These are phyloP conservation scores for Mycosphaerella sp. DNA, from an alignment of 2,329 filamentous ascomycete genomes.

Conservation along the genomic window DNA sequence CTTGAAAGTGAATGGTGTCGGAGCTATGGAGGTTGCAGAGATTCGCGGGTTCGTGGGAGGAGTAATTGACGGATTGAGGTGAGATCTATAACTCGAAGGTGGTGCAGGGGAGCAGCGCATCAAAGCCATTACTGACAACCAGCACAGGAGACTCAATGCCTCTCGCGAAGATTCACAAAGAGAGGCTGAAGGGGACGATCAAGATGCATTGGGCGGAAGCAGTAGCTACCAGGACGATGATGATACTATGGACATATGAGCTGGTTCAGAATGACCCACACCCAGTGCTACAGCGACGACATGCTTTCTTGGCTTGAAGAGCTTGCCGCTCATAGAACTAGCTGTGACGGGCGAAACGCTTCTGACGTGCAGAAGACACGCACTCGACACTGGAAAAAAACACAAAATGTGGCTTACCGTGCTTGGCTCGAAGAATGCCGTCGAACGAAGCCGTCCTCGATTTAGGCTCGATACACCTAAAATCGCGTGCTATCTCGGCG, in stretches of 20 bases:
- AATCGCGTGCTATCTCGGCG: too few relatives aligned
- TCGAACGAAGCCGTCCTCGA: too few relatives aligned
- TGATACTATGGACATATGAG: constrained; percentile 51
- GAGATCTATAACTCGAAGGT: constrained; percentile 8
- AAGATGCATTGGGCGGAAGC: constrained; percentile 46
- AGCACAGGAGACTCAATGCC: constrained; percentile 66
- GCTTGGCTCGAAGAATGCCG: too few relatives aligned
- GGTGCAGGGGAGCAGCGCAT: not conserved
- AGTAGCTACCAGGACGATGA: constrained; percentile 49
- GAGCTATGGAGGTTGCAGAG: constrained; percentile 88
- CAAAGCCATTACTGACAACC: not conserved
- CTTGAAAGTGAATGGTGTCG: constrained; percentile 74
- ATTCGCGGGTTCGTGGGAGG: constrained; percentile 75
- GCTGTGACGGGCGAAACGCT: too few relatives aligned
- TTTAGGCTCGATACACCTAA: too few relatives aligned
- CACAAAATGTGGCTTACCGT: too few relatives aligned
- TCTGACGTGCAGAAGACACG: too few relatives aligned
- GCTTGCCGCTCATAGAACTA: too few relatives aligned
- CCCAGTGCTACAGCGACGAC: not conserved
- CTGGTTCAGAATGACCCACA: not conserved
- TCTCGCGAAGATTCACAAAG: constrained; percentile 70
- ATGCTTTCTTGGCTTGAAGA: too few relatives aligned
- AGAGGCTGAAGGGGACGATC: constrained; percentile 68
- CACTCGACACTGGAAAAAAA: too few relatives aligned
- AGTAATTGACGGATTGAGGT: constrained; percentile 77